A percentile compares a stretch with the other conserved stretches of the same genome.
phyloP scores from a whole-genome alignment of 2,329 filamentous ascomycete species.

The Pseudogymnoascus sp. region DNA sequence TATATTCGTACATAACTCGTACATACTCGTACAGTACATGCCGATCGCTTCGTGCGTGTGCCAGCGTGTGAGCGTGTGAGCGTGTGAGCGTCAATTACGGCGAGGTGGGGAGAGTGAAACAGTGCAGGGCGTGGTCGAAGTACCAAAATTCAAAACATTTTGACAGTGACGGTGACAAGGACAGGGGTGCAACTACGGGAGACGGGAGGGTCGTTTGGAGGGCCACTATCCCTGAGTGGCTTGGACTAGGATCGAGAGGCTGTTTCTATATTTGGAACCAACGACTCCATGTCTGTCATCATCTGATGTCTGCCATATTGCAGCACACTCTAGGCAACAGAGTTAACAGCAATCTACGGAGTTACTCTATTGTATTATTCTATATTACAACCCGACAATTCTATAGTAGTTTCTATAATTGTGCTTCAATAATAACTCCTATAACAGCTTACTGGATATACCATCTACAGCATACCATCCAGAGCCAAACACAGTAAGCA shows the following conservation, averaged over 20 bases:
- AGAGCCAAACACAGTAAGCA: not conserved
- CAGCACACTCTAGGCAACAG: not conserved
- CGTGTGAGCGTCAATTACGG: not conserved
- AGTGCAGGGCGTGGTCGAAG: not conserved
- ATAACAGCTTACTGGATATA: not conserved
- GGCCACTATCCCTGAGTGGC: not conserved
- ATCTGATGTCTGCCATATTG: not conserved
- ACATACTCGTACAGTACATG: not conserved
- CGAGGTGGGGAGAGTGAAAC: not conserved
- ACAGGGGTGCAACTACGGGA: not conserved
- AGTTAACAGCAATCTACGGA: no score
- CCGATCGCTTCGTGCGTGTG: not conserved
- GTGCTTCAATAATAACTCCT: not conserved
- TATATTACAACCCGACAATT: not conserved
- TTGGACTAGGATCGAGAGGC: not conserved
- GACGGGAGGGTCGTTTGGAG: not conserved
- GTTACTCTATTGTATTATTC: not conserved
- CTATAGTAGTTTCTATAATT: not conserved
- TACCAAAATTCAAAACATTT: not conserved
- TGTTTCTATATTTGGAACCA: not conserved
- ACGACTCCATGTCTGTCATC: not conserved
- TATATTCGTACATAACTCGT: not conserved
- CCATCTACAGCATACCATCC: not conserved
- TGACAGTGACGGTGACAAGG: not conserved
- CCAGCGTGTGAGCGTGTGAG: not conserved